A percentile compares a stretch with the other conserved stretches of the same genome.
Conservation (phyloP, 352 stramenopile species). For the Globisporangium cystogenes region DNA sequence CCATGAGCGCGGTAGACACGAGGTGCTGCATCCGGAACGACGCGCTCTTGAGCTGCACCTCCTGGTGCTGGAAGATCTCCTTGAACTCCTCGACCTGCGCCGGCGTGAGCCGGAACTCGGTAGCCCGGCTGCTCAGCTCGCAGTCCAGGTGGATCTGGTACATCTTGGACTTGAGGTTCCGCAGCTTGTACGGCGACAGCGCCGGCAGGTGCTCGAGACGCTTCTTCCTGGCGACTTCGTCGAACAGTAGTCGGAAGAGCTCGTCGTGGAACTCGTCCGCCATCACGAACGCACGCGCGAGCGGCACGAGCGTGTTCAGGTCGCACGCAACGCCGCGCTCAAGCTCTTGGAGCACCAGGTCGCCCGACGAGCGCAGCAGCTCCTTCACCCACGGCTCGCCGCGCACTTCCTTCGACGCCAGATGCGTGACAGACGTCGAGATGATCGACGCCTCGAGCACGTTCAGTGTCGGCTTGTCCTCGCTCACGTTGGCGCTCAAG, state of each 20-base stretch:
- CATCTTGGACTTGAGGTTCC: slow-evolving; percentile 38
- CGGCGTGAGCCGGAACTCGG: slow-evolving; percentile 27
- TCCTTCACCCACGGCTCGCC: slow-evolving; percentile 43
- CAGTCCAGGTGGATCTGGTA: slow-evolving; percentile 70
- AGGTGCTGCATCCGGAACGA: slow-evolving; percentile 58
- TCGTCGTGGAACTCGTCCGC: slow-evolving; percentile 51
- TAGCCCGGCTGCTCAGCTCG: slow-evolving; percentile 20
- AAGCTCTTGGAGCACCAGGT: slow-evolving; percentile 26
- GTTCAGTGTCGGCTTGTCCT: slow-evolving; percentile 19
- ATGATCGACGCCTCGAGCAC: slow-evolving; percentile 44
- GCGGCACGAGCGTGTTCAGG: slow-evolving; percentile 31
- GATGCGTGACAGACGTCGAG: slow-evolving; percentile 34
- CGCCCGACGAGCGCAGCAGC: slow-evolving; percentile 29
- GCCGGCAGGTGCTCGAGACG: slow-evolving; percentile 26
- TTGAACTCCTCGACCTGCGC: slow-evolving; percentile 31
- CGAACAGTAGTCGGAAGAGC: slow-evolving; percentile 37
- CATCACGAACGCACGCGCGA: slow-evolving; percentile 44
- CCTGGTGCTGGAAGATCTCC: slow-evolving; percentile 32
- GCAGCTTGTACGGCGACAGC: slow-evolving; percentile 25
- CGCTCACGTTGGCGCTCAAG: slow-evolving; percentile 19
- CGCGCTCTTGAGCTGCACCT: slow-evolving; percentile 45
- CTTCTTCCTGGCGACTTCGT: slow-evolving; percentile 37
- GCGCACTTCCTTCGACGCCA: slow-evolving; percentile 45
- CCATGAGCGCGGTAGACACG: slow-evolving; percentile 45
- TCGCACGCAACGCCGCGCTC: slow-evolving; percentile 9